Evolutionary conservation across 148 eudicot species (phyloP).

Genomic region (Fallopia convolvulus): DNA sequence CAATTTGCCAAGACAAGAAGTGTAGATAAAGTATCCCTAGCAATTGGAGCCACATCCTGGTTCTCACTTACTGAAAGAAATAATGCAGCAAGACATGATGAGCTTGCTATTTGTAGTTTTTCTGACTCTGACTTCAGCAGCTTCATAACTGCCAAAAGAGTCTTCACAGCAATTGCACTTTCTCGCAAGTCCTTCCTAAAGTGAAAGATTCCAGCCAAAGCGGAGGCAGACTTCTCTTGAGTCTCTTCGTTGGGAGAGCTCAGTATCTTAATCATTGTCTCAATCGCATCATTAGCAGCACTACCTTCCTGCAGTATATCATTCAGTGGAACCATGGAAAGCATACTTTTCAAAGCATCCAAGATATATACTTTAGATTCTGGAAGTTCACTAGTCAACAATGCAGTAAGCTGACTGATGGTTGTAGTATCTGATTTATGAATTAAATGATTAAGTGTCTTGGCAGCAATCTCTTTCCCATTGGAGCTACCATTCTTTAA

Average conservation of each 20-base stretch:
- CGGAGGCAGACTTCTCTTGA: constrained; percentile 79
- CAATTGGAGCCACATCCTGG: constrained; percentile 68
- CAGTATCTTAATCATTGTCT: constrained; percentile 74
- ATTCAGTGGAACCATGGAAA: constrained; percentile 63
- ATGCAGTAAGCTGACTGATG: constrained; percentile 91
- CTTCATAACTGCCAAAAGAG: constrained; percentile 52
- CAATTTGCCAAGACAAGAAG: constrained; percentile 64
- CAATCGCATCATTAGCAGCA: constrained; percentile 95
- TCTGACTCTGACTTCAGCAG: constrained; percentile 69
- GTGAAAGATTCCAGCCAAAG: constrained; percentile 86
- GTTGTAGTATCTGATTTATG: constrained; percentile 96
- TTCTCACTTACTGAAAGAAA: constrained; percentile 82
- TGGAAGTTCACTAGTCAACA: constrained; percentile 88
- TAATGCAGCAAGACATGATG: constrained; percentile 77
- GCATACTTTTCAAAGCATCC: constrained; percentile 88
- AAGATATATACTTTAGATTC: constrained; percentile 90
- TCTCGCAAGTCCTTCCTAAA: constrained; percentile 86
- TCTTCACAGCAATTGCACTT: constrained; percentile 63
- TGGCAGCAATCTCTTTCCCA: constrained; percentile 95
- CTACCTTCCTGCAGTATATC: constrained; percentile 90
- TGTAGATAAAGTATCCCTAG: constrained; percentile 63
- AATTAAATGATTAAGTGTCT: constrained; percentile 86
- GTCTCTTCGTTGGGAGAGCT: constrained; percentile 82
- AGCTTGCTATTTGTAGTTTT: constrained; percentile 51
- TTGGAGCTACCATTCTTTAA: constrained; percentile 90